Percentiles rank a stretch among this genome's conserved stretches.
These are phyloP conservation scores for Triangularia verruculosa DNA, from an alignment of 2,329 filamentous ascomycete genomes.

Conservation along the genomic window DNA sequence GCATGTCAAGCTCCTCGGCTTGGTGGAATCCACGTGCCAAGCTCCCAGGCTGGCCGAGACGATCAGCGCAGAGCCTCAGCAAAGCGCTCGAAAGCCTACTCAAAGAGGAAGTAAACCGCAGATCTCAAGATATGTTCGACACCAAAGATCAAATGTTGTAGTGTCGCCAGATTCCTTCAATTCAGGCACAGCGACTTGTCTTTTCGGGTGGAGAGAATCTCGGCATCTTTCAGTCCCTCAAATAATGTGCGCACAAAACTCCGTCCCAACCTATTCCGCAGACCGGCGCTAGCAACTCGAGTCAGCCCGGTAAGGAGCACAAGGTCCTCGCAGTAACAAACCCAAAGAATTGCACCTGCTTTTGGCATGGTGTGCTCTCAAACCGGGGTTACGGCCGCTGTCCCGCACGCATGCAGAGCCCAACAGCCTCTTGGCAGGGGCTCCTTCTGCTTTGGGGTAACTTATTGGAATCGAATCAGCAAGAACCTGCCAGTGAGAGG, in stretches of 20 bases:
- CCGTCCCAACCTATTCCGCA: not conserved
- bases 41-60: not conserved
- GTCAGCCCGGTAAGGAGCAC: slow-evolving; percentile 4
- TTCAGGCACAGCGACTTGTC: not conserved
- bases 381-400: slow-evolving; percentile 1
- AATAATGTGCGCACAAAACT: not conserved
- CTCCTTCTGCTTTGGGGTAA: not conserved
- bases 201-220: not conserved
- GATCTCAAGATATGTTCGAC: too few species aligned
- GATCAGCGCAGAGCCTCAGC: slow-evolving; percentile 7
- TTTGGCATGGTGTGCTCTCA: slow-evolving; percentile 3
- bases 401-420: not conserved
- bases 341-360: not conserved
- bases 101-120: not conserved
- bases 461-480: not conserved
- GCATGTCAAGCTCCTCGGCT: not conserved
- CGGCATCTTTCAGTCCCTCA: not conserved
- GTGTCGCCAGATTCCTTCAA: not conserved
- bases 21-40: not conserved
- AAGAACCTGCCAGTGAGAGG: not conserved
- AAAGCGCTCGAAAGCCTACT: not conserved
- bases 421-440: slow-evolving; percentile 11
- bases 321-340: not conserved
- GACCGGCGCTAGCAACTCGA: not conserved
- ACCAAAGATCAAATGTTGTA: not conserved